Evolutionary conservation across 2,329 filamentous ascomycete species (phyloP), one percentile per base, ranked within the genome.

Genomic region (Exophiala aquamarina): DNA sequence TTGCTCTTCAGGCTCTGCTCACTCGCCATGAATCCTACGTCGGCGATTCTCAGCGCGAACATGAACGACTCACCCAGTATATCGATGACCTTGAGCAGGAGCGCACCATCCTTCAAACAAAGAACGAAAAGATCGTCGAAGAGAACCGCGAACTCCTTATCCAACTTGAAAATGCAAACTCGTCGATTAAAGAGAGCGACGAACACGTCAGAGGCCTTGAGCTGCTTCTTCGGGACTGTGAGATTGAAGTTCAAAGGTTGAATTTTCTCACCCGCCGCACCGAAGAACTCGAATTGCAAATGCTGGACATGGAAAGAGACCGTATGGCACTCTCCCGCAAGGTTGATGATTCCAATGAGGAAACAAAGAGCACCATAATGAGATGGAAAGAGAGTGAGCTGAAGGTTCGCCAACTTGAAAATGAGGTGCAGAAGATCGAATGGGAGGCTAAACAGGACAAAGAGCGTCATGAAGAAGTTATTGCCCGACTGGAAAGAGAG

Each of bases 21-120:
- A 83, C 86, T 56, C 86, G 92, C 61, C 91, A 98, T 79, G 91
- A 97, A 74, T 83, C 87, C 50, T 96, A 95, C 70, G 92, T 96
- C 78, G 85, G 85, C 59, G 89, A 95, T 67, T 89, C 91, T 50
- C 90, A 95, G 73, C 82, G 83, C 59, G 90, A 96, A 66, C 87
- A 91, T 51, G 73, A 77, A 52, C 81, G 84, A 52, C 82, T 96
- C 70, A 78, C 81, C 35, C 69, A 74, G 37, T 77, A 77, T 55
- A 76, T 98, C 47, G 88, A 94, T 70, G 68, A 67, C 44, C 76
- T 98, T 42, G 89, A 95, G 70, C 67, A 67, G 41, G 77, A 84
- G 58, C 95, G 95, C 70, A 76, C 74, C 61, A 74, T 81, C 50
- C 79, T 94, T 52, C 88, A 95, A 68, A 74, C 76, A 33, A 79